A percentile compares a stretch with the other conserved stretches of the same genome.
Evolutionary conservation across 768 basidiomycete genomes (phyloP).

Genomic region (Mycena albidolilacea): DNA sequence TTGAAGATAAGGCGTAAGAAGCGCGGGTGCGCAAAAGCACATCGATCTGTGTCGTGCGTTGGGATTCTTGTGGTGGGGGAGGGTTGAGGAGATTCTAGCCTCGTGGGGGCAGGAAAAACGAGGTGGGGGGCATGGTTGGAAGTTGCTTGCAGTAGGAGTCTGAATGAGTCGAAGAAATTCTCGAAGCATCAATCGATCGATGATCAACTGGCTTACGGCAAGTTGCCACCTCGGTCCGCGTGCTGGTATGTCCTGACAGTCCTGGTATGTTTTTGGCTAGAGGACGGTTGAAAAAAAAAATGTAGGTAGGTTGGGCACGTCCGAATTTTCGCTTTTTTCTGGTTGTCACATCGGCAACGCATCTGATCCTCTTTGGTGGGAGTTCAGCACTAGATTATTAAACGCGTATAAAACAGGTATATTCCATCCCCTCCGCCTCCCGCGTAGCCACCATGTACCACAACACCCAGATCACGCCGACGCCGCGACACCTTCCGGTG

Average conservation of each 20-base stretch:
- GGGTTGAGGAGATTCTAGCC: neutral
- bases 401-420: neutral
- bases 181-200: slow-evolving; percentile 18
- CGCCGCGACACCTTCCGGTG: neutral
- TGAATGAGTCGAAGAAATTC: slow-evolving; percentile 20
- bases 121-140: slow-evolving; percentile 22
- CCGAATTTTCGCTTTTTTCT: too few species aligned
- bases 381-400: neutral
- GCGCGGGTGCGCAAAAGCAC: neutral
- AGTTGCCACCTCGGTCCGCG: too few species aligned
- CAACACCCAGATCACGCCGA: neutral
- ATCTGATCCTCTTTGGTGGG: too few species aligned
- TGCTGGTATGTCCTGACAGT: too few species aligned
- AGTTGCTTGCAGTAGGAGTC: neutral
- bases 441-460: neutral
- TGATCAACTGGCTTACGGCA: slow-evolving; percentile 6
- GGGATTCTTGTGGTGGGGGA: neutral
- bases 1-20: slow-evolving; percentile 10
- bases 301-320: too few species aligned
- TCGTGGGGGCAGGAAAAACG: neutral
- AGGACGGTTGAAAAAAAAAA: too few species aligned
- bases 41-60: slow-evolving; percentile 7
- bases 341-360: too few species aligned
- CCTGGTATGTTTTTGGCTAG: too few species aligned
- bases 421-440: neutral